Base-by-base conservation (phyloP, 1,284 basidiomycete species). In the Volvariella volvacea region DNA sequence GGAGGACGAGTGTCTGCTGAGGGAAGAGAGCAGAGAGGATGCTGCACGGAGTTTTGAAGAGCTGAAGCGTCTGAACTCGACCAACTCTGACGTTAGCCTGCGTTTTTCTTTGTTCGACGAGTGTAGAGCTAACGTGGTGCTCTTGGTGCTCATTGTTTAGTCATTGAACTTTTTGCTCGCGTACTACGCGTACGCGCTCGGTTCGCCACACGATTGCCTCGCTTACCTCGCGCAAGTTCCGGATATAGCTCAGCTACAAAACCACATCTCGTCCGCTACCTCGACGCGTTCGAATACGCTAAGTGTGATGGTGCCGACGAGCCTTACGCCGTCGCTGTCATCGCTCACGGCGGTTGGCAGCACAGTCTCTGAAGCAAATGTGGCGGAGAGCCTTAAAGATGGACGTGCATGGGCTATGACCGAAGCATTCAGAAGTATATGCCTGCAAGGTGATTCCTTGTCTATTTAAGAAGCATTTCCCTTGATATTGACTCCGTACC, bases 131-230 rank as follows among this genome's bases (percentile, higher is more conserved):
- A 28, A 28, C 25, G 12, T 28, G 25, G 12, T 6, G 25, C 12
- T 28, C 25, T 31, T 37, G 32, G 33, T 47, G 42, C 39, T 31
- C 41, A 28, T 20, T 16, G 16, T 37, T 10, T 50, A 85, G 83
- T 79, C 75, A 12, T 65, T 80, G 14, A 67, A 75, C 48, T 71
- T 88, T 44, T 71, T 76, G 0, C 64, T 86, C 33, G 88, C 86
- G 2, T 90, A 88, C 60, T 83, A 86, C 53, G 78, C 80, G 2
- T 89, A 88, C 60, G 84, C 88, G 0, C 63, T 91, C 2, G 79
- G 80, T 22, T 68, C 76, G 15, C 80, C 81, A 14, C 61, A 70
- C 2, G 75, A 79, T 44, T 89, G 86, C 45, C 64, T 92, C 15
- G 55, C 64, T 1, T 66, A 82, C 43, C 70, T 88, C 4, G 61